Percentiles rank a stretch among this genome's conserved stretches.
Conservation (phyloP, 2,329 filamentous ascomycete genomes). For the Fusarium falciforme region DNA sequence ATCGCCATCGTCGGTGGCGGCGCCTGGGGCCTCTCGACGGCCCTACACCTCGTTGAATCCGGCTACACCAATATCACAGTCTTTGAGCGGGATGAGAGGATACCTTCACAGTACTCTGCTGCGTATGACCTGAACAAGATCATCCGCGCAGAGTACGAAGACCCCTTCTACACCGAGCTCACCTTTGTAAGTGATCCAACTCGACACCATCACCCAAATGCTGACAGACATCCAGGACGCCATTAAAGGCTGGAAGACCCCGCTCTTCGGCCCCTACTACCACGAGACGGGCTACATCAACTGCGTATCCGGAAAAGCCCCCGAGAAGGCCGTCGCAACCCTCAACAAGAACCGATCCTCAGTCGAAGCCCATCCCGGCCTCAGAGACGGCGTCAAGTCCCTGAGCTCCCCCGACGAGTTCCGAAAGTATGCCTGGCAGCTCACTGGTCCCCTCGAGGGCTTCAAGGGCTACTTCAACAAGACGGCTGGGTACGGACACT, state of each 20-base stretch:
- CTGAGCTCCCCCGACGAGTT: conserved; percentile 1
- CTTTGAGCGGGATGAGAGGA: conserved; percentile 10
- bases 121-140: conserved; percentile 24
- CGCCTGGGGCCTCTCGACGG: conserved; percentile 18
- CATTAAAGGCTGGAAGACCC: conserved; percentile 16
- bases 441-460: conserved; percentile 1
- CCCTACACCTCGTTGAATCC: conserved; percentile 8
- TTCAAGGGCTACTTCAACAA: conserved; percentile 18
- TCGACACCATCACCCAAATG: not conserved
- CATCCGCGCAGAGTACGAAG: conserved; percentile 23
- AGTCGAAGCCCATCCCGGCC: conserved; percentile 1
- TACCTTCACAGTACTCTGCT: conserved; percentile 17
- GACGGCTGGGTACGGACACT: conserved; percentile 1
- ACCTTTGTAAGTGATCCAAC: conserved; percentile 3
- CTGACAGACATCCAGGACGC: not conserved
- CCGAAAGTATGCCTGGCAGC: conserved; percentile 8
- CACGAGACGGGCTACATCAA: conserved; percentile 22
- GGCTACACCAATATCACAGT: conserved; percentile 19
- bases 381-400: conserved; percentile 3
- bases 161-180: conserved; percentile 14
- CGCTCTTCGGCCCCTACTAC: conserved; percentile 19
- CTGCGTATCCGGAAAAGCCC: conserved; percentile 11
- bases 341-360: conserved; percentile 7
- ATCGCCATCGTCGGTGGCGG: conserved; percentile 17
- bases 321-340: conserved; percentile 3